A percentile compares a stretch with the other conserved stretches of the same genome.
Evolutionary conservation across 495 filamentous ascomycete genomes (phyloP).

Genomic region (Aspergillus coremiiformis): DNA sequence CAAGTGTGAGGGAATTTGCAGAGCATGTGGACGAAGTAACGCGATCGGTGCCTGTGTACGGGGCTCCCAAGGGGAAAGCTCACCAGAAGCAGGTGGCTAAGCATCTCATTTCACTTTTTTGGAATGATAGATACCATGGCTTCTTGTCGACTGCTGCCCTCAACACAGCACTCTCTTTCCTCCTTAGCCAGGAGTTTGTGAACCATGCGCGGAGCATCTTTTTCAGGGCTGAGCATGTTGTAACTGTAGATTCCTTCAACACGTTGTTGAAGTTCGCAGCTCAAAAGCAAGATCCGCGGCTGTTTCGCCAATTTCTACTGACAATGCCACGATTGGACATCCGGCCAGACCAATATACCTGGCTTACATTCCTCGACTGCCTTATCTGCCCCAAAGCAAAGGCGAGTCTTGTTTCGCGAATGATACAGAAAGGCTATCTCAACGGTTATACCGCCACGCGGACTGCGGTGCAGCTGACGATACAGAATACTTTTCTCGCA

Average conservation of each 20-base stretch:
- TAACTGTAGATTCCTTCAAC: constrained; percentile 38
- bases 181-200: constrained; percentile 27
- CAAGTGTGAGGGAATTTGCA: constrained; percentile 25
- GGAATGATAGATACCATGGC: constrained; percentile 12
- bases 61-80: not conserved
- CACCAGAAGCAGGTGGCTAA: constrained; percentile 11
- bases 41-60: not conserved
- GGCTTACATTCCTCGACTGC: constrained; percentile 33
- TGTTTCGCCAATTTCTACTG: constrained; percentile 26
- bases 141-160: constrained; percentile 34
- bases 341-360: constrained; percentile 36
- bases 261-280: constrained; percentile 35
- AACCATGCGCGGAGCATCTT: constrained; percentile 25
- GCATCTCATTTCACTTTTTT: constrained; percentile 22
- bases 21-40: constrained; percentile 31
- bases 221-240: constrained; percentile 24
- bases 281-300: constrained; percentile 25
- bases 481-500: constrained; percentile 25
- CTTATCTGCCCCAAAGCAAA: constrained; percentile 27
- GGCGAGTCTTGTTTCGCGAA: constrained; percentile 23
- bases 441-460: constrained; percentile 16
- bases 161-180: constrained; percentile 33
- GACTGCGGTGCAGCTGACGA: constrained; percentile 23
- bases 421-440: constrained; percentile 30
- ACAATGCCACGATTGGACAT: constrained; percentile 30